phyloP scores from a whole-genome alignment of 2,329 filamentous ascomycete genomes.

The Aciculosporium take region DNA sequence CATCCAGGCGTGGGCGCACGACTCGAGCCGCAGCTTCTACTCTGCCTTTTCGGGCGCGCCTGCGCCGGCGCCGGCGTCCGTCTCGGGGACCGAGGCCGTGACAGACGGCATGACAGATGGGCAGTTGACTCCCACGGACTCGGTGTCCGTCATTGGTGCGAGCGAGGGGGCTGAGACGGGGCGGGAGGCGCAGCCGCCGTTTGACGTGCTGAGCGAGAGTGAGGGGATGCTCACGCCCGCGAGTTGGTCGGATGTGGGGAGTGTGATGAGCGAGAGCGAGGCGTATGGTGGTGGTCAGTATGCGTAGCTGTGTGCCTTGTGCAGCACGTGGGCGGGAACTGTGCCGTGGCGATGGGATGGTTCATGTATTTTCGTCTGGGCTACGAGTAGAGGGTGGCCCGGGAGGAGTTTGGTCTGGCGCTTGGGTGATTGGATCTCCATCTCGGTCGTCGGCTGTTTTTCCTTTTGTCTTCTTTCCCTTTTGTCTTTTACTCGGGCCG shows the following conservation, averaged over 20 bases:
- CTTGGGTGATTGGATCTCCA: too few relatives aligned
- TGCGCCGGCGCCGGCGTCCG: slow-evolving; percentile 23
- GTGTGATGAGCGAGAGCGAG: slow-evolving; percentile 44
- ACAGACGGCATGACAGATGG: too few relatives aligned
- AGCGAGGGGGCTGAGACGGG: slow-evolving; percentile 28
- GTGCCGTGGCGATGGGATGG: too few relatives aligned
- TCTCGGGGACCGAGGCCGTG: slow-evolving; percentile 37
- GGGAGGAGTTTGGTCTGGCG: too few relatives aligned
- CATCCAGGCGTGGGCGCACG: slow-evolving; percentile 51
- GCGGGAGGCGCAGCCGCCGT: slow-evolving; percentile 24
- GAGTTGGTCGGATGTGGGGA: slow-evolving; percentile 53
- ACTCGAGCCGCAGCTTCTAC: slow-evolving; percentile 41
- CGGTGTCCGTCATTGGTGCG: slow-evolving; percentile 38
- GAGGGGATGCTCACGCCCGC: slow-evolving; percentile 45
- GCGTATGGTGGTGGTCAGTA: slow-evolving; percentile 12
- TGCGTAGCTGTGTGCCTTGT: background rate
- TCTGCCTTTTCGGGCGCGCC: slow-evolving; percentile 43
- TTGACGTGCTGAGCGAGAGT: slow-evolving; percentile 45
- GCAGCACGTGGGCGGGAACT: too few relatives aligned
- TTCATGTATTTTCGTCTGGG: background rate
- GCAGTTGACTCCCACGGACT: slow-evolving; percentile 45
- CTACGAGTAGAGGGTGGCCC: too few relatives aligned
- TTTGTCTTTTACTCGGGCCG: too few relatives aligned
- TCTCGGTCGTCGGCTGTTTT: too few relatives aligned
- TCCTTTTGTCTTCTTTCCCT: too few relatives aligned